Conservation (phyloP, 306 rosid species). For the Neltuma alba region DNA sequence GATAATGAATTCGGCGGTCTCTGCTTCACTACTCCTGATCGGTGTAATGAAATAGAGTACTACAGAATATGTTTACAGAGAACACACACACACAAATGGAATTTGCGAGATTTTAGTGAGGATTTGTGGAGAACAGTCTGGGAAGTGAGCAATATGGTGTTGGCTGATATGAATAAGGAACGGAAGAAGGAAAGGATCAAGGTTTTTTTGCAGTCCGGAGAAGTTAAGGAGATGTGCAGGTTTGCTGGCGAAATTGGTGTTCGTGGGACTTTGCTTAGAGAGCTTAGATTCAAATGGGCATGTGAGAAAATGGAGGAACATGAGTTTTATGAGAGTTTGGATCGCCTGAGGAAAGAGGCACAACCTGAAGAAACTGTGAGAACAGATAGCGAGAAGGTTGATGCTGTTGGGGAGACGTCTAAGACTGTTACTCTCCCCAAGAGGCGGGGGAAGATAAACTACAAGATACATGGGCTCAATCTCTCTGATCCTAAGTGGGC, state of each 20-base stretch:
- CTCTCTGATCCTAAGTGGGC: slow-evolving; percentile 81
- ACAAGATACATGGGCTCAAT: slow-evolving; percentile 84
- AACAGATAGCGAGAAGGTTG: slow-evolving; percentile 30
- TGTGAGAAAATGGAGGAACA: slow-evolving; percentile 83
- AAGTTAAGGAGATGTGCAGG: slow-evolving; percentile 85
- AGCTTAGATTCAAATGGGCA: slow-evolving; percentile 93
- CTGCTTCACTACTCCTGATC: slow-evolving; percentile 1
- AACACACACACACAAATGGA: too few relatives aligned
- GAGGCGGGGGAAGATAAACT: slow-evolving; percentile 77
- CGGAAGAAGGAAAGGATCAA: slow-evolving; percentile 83
- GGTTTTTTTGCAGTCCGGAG: slow-evolving; percentile 67
- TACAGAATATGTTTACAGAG: too few relatives aligned
- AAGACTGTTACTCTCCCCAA: slow-evolving; percentile 67
- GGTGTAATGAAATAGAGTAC: too few relatives aligned
- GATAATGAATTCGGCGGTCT: slow-evolving; percentile 28
- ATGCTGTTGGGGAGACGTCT: slow-evolving; percentile 39
- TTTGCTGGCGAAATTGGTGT: slow-evolving; percentile 89
- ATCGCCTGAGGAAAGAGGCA: slow-evolving; percentile 50
- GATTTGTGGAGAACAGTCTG: slow-evolving; percentile 92
- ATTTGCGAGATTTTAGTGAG: slow-evolving; percentile 63
- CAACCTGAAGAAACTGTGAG: slow-evolving; percentile 32
- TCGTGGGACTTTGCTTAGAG: slow-evolving; percentile 82
- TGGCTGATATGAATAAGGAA: slow-evolving; percentile 80
- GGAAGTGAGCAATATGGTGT: slow-evolving; percentile 81
- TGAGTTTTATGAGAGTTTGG: slow-evolving; percentile 70